Percentiles rank a stretch among this genome's conserved stretches.
phyloP scores from a whole-genome alignment of 2,329 filamentous ascomycete genomes.

The Xylariaceae sp. region DNA sequence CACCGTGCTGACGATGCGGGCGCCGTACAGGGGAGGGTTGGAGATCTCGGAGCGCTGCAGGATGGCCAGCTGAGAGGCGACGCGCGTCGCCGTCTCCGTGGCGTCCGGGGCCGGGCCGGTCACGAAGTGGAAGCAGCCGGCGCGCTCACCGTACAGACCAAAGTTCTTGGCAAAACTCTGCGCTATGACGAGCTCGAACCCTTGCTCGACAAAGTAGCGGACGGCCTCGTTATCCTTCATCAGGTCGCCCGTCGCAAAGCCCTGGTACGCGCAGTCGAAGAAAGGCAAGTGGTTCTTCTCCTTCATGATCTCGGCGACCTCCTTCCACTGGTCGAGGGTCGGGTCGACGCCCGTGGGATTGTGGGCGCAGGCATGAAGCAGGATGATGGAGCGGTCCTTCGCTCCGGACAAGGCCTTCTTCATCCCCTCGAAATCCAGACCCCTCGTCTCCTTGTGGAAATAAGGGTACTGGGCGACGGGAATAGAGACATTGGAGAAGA shows the following conservation, averaged over 20 bases:
- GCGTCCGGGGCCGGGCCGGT: slow-evolving; percentile 67
- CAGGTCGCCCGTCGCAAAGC: slow-evolving; percentile 90
- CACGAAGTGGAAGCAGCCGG: slow-evolving; percentile 93
- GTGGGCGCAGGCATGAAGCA: slow-evolving; percentile 93
- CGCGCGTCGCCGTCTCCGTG: slow-evolving; percentile 52
- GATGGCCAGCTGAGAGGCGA: slow-evolving; percentile 85
- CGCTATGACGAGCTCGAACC: slow-evolving; percentile 80
- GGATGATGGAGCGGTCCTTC: slow-evolving; percentile 74
- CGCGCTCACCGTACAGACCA: slow-evolving; percentile 92
- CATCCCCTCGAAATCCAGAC: slow-evolving; percentile 90
- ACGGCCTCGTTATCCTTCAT: slow-evolving; percentile 84
- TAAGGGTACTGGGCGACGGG: slow-evolving; percentile 83
- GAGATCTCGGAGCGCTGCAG: slow-evolving; percentile 96
- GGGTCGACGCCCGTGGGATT: slow-evolving; percentile 98
- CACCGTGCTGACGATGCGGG: slow-evolving; percentile 76
- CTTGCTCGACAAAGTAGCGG: slow-evolving; percentile 87
- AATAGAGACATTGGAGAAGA: slow-evolving; percentile 86
- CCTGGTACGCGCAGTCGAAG: slow-evolving; percentile 97
- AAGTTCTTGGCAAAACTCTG: slow-evolving; percentile 99
- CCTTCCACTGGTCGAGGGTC: slow-evolving; percentile 87
- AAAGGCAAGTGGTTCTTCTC: slow-evolving; percentile 88
- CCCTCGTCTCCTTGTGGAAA: slow-evolving; percentile 83
- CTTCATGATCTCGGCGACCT: slow-evolving; percentile 73
- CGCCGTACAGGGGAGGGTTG: slow-evolving; percentile 92
- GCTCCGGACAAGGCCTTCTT: slow-evolving; percentile 63